Base-by-base conservation (phyloP, 169 alveolate genomes). In the Plasmodium relictum region DNA sequence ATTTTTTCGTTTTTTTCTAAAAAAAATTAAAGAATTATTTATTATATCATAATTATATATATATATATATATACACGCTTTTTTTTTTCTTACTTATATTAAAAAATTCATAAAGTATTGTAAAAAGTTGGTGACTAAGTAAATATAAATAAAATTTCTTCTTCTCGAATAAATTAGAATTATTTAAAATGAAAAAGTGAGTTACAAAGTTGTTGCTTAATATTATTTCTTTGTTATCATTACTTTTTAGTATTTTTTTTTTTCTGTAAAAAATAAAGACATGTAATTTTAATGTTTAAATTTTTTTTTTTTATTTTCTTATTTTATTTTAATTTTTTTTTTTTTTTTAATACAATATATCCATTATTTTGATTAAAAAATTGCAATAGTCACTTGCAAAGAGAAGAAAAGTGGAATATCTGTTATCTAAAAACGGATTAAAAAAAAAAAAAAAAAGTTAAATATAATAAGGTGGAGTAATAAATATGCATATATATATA, bases 71-170 rank as follows among this genome's bases (percentile, higher is more conserved):
- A 70, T 16, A 45, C 18, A 26, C n/a, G 26, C 16, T 71, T 24
- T 62, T 20, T 63, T 63, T 63, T 6, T 20, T 48, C 90, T 80
- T 80, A 65, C 83, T 48, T 56, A 58, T 85, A 18, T 44, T 59
- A 65, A 85, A 85, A 52, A 85, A 85, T 59, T 85, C 91, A 39
- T 85, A 58, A 12, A 85, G 24, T 6, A 85, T 72, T 31, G 44
- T 20, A 58, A 56, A 85, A 22, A 85, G 74, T 31, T 85, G 85
- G 20, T 85, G 85, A 44, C 74, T 71, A n/a, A 85, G 73, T 54
- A 85, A 39, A 37, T 85, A 85, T 41, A 85, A 62, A 50, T 85
- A 85, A 85, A 85, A 85, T 78, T 58, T 59, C 41, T 85, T 85
- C 22, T 63, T 56, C 37, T 85, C 91, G 44, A 85, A 85, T 18